Percentiles rank a stretch among this genome's conserved stretches.
phyloP scores from a whole-genome alignment of 1,284 basidiomycete genomes.

The Prillingera fragicola region DNA sequence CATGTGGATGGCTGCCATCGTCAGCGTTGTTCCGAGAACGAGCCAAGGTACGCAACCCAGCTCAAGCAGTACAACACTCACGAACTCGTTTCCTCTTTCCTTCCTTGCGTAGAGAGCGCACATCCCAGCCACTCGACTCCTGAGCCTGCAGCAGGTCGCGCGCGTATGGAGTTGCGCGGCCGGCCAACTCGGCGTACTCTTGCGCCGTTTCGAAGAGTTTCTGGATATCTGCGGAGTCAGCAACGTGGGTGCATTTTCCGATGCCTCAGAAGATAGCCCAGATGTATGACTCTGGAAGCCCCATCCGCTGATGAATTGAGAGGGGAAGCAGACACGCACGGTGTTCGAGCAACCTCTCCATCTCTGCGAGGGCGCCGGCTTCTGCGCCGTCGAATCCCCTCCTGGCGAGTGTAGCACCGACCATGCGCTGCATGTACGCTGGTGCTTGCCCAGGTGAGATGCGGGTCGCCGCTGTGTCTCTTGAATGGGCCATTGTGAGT shows the following conservation, averaged over 20 bases:
- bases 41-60: not conserved
- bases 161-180: constrained; percentile 23
- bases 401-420: constrained; percentile 25
- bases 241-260: not conserved
- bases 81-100: constrained; percentile 26
- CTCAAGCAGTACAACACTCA: constrained; percentile 10
- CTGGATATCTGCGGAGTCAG: constrained; percentile 30
- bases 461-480: constrained; percentile 6
- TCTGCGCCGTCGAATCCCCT: constrained; percentile 39
- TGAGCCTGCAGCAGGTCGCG: constrained; percentile 30
- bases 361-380: constrained; percentile 39
- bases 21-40: not conserved
- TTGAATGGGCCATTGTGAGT: constrained; percentile 1
- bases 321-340: constrained; percentile 32
- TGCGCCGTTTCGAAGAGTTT: constrained; percentile 27
- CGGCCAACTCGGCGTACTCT: constrained; percentile 29
- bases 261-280: not conserved
- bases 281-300: not conserved
- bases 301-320: not conserved
- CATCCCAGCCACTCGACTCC: constrained; percentile 19
- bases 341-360: constrained; percentile 35
- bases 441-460: constrained; percentile 21
- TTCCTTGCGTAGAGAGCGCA: constrained; percentile 21
- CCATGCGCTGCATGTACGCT: constrained; percentile 28
- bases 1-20: constrained; percentile 8